These are phyloP conservation scores for Hanseniaspora uvarum DNA, from an alignment of 1,139 yeast genomes.

Conservation along the genomic window DNA sequence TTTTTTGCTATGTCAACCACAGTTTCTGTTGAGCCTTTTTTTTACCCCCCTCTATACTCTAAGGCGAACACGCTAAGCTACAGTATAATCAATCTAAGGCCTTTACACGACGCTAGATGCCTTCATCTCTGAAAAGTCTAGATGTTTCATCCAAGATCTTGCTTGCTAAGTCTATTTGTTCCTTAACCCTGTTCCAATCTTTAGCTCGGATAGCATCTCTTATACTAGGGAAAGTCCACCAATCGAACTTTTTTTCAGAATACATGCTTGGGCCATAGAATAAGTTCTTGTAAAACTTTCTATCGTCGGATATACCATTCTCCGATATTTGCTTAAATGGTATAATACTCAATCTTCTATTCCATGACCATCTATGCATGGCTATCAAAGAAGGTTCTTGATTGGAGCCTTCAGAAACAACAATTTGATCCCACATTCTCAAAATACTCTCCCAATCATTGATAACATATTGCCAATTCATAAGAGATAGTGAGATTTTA, in stretches of 20 bases:
- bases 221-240: constrained; percentile 67
- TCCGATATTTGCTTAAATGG: constrained; percentile 45
- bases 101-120: neutral
- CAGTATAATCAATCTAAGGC: too few relatives aligned
- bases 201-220: constrained; percentile 50
- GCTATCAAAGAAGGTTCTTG: constrained; percentile 63
- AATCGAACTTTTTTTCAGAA: constrained; percentile 44
- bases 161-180: constrained; percentile 43
- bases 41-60: too few relatives aligned
- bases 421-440: constrained; percentile 26
- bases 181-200: constrained; percentile 49
- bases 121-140: constrained; percentile 19
- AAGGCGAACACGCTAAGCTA: too few relatives aligned
- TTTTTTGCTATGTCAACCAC: neutral
- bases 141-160: constrained; percentile 32
- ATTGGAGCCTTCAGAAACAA: constrained; percentile 31
- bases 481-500: constrained; percentile 27
- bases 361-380: constrained; percentile 71
- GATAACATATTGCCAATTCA: constrained; percentile 35
- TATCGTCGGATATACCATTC: constrained; percentile 38
- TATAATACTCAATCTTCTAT: constrained; percentile 49
- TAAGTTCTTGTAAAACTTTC: constrained; percentile 61
- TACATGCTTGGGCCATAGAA: constrained; percentile 61
- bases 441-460: constrained; percentile 31
- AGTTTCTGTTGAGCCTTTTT: neutral